phyloP scores from a whole-genome alignment of 2,329 filamentous ascomycete species.

The Penicillium fuscoglaucum region DNA sequence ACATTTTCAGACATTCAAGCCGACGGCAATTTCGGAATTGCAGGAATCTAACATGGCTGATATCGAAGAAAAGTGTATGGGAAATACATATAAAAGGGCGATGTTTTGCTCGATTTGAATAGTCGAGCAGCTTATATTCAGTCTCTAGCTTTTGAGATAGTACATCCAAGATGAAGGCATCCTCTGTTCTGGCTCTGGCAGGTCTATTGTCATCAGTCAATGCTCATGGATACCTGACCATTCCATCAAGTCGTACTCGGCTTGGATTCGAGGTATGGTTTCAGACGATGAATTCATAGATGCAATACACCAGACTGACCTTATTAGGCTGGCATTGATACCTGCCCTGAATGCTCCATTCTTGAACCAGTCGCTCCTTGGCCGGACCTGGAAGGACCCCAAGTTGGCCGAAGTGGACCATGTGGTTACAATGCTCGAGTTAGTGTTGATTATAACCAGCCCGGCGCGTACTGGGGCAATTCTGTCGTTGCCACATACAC shows the following conservation, averaged over 20 bases:
- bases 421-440: constrained; percentile 58
- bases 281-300: neutral
- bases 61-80: neutral
- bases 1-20: neutral
- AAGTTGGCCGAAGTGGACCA: constrained; percentile 51
- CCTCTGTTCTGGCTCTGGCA: neutral
- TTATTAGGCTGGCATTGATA: constrained; percentile 49
- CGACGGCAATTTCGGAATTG: neutral
- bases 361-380: constrained; percentile 55
- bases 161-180: neutral
- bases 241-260: neutral
- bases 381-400: constrained; percentile 50
- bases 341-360: constrained; percentile 57
- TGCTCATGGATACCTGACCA: neutral
- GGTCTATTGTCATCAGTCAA: neutral
- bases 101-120: neutral
- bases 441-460: constrained; percentile 55
- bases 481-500: constrained; percentile 47
- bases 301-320: neutral
- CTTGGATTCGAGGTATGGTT: neutral
- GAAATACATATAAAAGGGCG: neutral
- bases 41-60: neutral
- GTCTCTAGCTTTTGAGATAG: neutral
- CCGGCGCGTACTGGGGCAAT: constrained; percentile 48
- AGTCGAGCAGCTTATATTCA: neutral